These are phyloP conservation scores for Apophysomyces variabilis DNA, from an alignment of 371 early-diverging fungal genomes.

Conservation along the genomic window DNA sequence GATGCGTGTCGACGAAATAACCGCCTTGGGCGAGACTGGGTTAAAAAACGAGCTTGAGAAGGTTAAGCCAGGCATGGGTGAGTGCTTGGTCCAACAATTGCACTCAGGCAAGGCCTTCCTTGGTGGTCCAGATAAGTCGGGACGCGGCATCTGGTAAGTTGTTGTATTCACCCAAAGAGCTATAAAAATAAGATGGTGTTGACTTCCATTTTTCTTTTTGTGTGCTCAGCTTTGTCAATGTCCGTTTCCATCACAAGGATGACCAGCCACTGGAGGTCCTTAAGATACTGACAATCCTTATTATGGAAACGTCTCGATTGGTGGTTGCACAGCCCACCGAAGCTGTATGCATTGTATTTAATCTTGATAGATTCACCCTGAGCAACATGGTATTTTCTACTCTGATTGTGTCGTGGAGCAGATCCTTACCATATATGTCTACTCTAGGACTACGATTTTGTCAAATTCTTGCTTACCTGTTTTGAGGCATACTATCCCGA, in stretches of 20 bases:
- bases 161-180: not conserved
- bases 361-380: slow-evolving; percentile 80
- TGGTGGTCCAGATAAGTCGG: slow-evolving; percentile 62
- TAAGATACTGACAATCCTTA: slow-evolving; percentile 67
- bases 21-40: slow-evolving; percentile 60
- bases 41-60: slow-evolving; percentile 45
- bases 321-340: slow-evolving; percentile 77
- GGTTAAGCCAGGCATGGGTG: slow-evolving; percentile 48
- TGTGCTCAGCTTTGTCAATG: slow-evolving; percentile 59
- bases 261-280: slow-evolving; percentile 59
- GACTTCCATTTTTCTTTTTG: slow-evolving; percentile 7
- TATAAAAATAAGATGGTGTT: not conserved
- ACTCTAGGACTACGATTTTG: slow-evolving; percentile 70
- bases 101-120: slow-evolving; percentile 60
- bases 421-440: not conserved
- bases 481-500: slow-evolving; percentile 93
- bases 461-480: slow-evolving; percentile 80
- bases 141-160: slow-evolving; percentile 66
- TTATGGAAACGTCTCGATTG: slow-evolving; percentile 85
- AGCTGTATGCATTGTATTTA: slow-evolving; percentile 81
- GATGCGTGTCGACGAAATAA: slow-evolving; percentile 59
- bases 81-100: slow-evolving; percentile 50
- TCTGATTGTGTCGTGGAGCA: not conserved
- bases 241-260: slow-evolving; percentile 56
- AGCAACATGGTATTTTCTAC: slow-evolving; percentile 70